These are phyloP conservation scores for Zymoseptoria brevis DNA, from an alignment of 2,329 filamentous ascomycete genomes.

Conservation along the genomic window DNA sequence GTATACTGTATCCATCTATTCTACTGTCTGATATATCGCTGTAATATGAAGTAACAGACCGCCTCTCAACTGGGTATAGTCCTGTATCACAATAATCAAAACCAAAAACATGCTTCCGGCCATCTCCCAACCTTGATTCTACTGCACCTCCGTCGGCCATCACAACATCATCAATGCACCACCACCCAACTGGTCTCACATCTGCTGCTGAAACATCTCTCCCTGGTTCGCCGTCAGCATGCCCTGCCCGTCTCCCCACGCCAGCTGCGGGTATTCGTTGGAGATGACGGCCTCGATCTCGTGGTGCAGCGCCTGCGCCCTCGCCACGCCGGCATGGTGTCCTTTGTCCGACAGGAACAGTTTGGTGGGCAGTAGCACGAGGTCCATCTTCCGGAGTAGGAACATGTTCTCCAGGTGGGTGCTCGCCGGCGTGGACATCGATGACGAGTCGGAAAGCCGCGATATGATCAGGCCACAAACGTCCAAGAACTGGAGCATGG, in stretches of 20 bases:
- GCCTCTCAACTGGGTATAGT: background rate
- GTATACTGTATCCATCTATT: too few relatives aligned
- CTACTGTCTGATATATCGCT: background rate
- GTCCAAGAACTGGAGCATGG: slow-evolving; percentile 6
- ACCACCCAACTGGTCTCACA: too few relatives aligned
- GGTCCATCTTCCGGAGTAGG: slow-evolving; percentile 3
- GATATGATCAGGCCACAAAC: slow-evolving; percentile 3
- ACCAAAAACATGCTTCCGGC: background rate
- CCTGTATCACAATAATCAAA: background rate
- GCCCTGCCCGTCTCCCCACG: background rate
- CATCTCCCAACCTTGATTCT: background rate
- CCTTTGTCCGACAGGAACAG: slow-evolving; percentile 4
- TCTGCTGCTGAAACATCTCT: background rate
- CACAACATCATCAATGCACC: too few relatives aligned
- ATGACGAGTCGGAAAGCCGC: background rate
- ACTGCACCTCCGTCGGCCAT: background rate
- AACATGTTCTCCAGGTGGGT: slow-evolving; percentile 5
- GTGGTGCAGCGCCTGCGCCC: slow-evolving; percentile 1
- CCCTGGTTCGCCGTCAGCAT: background rate
- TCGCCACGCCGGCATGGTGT: slow-evolving; percentile 5
- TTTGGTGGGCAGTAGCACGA: slow-evolving; percentile 4
- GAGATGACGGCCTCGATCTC: slow-evolving; percentile 2
- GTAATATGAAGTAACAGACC: background rate
- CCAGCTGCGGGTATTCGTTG: slow-evolving; percentile 4
- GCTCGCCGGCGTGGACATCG: background rate